Base-by-base conservation (phyloP, 371 early-diverging fungal genomes). In the Mucor piriformis region DNA sequence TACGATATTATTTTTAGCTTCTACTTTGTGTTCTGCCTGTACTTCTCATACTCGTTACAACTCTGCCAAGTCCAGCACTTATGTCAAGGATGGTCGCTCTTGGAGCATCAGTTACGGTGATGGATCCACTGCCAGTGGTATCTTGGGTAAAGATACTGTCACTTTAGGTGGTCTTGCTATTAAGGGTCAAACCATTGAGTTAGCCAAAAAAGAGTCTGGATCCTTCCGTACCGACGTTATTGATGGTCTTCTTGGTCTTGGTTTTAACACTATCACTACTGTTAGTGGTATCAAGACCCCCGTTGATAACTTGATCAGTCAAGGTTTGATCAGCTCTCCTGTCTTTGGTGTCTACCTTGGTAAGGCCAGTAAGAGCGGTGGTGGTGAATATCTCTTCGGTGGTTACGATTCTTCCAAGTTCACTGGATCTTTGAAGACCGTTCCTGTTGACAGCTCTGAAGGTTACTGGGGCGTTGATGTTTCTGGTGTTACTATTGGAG, bases 21-120 rank as follows among this genome's bases (percentile, higher is more conserved):
- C 71, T 53, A 23, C 68, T 56, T 29, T 80, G 66, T 67, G 69
- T 53, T 29, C 69, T 61, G 40, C 65, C 50, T 65, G 75, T 61
- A 27, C 50, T 54, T 47, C 65, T 55, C 63, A 74, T 60, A 59
- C 63, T 64, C 48, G 58, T 11, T 83, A 74, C 56, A 59, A 81
- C 51, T 64, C 74, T 43, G 61, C 67, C 23, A 57, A 69, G 40
- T 80, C 81, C 6, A 58, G 75, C 23, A 78, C 79, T 6, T 82
- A 78, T 56, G 48, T 72, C 47, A 61, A 57, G 29, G 67, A 74
- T 24, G 75, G 70, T 43, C 67, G 67, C 12, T 59, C 64, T 46
- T 83, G 79, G 65, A 59, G 67, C 13, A 83, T 83, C 40, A 56
- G 50, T 50, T 84, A 84, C 54, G 84, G 81, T 18, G 74, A 77